Base-by-base conservation (phyloP, 495 filamentous ascomycete species). In the Penicillium daleae region DNA sequence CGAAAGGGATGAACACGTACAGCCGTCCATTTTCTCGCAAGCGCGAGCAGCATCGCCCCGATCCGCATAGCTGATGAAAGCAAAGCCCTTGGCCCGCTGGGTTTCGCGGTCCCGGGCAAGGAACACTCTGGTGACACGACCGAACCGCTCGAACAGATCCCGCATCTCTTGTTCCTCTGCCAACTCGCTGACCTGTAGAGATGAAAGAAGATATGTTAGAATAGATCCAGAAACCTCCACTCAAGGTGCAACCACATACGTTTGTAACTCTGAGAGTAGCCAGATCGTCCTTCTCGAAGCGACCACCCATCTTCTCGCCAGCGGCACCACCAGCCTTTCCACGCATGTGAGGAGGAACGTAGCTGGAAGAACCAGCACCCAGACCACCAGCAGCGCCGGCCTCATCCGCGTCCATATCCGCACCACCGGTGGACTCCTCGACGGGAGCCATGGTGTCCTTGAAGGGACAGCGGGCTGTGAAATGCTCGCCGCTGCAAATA, bases 401-500 rank as follows among this genome's bases (percentile, higher is more conserved):
- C 48, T 85, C 89, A 61, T 77, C 84, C 59, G 77, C 76, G 17
- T 76, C 82, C 29, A 60, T 78, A 52, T 80, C 82, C 39, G 80
- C 87, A 48, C 77, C 85, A 46, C 86, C 86, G 15, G 82, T 79
- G 7, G 79, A 71, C 71, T 90, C 89, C 54, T 90, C 89, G 60
- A 90, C 83, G 2, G 89, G 89, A 12, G 89, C 88, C 82, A 92
- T 89, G 46, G 89, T 92, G 69, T 91, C 89, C 79, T 91, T 92
- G 78, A 90, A 92, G 27, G 89, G 93, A 89, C 85, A 99, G 71
- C 94, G 87, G 31, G 94, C 92, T 4, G 95, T 99, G 82, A 97
- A 99, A 84, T 99, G 95, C 81, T 98, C 96, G 67, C 96, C 95
- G 76, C 88, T 90, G 80, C 95, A 99, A 73, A 99, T 98, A 82